phyloP scores from a whole-genome alignment of 1,284 basidiomycete genomes.

The Rhizoctonia solani region DNA sequence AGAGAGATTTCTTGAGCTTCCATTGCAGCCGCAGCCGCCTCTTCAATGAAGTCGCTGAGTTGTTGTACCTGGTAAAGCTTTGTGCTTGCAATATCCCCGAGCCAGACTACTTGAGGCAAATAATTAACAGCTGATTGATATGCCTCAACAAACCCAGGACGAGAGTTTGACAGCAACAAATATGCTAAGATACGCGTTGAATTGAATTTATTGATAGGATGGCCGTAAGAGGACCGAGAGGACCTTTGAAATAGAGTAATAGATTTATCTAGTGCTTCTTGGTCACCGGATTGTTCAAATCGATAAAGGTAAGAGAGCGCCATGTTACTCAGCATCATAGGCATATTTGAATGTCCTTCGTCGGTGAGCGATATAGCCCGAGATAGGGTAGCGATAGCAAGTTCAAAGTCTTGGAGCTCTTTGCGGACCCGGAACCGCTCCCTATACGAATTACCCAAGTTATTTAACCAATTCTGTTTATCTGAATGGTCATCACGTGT shows the following conservation, averaged over 20 bases:
- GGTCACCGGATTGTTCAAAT: background rate
- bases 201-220: background rate
- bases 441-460: background rate
- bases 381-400: slow-evolving; percentile 6
- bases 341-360: background rate
- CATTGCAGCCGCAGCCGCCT: slow-evolving; percentile 29
- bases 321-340: background rate
- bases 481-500: background rate
- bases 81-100: slow-evolving; percentile 5
- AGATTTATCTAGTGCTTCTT: background rate
- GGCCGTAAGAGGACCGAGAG: too few relatives aligned
- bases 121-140: slow-evolving; percentile 32
- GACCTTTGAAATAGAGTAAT: background rate
- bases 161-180: background rate
- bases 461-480: background rate
- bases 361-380: background rate
- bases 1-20: background rate
- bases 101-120: slow-evolving; percentile 32
- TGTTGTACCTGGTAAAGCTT: slow-evolving; percentile 1
- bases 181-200: background rate
- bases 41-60: background rate
- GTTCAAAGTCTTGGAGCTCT: slow-evolving; percentile 11
- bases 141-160: background rate
- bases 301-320: background rate
- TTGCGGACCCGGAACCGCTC: background rate